These are phyloP conservation scores for Bromus sterilis DNA, from an alignment of 176 grass and related monocot species.

Conservation along the genomic window DNA sequence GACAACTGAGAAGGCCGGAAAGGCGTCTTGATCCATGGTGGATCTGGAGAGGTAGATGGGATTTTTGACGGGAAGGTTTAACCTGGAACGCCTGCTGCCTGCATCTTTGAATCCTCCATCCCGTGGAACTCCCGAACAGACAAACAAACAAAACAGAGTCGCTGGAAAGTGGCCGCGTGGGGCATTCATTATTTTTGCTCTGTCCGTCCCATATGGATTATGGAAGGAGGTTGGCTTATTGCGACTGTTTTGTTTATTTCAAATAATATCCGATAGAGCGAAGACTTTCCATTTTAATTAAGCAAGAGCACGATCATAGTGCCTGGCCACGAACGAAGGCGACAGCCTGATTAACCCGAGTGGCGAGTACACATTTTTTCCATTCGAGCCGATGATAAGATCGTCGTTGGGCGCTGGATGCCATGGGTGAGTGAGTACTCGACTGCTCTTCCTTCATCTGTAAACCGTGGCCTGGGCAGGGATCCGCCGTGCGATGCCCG, in stretches of 20 bases:
- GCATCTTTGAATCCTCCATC: not conserved
- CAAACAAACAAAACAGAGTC: not conserved
- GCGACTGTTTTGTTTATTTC: no score
- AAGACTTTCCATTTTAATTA: not conserved
- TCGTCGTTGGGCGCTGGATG: not conserved
- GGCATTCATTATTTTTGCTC: not conserved
- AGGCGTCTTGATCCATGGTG: conserved; percentile 7
- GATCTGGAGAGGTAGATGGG: not conserved
- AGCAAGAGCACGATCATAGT: not conserved
- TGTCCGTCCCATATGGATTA: not conserved
- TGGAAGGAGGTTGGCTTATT: not conserved
- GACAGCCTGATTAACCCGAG: not conserved
- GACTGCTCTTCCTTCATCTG: no score
- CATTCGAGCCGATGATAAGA: not conserved
- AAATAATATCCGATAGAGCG: not conserved
- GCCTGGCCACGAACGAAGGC: not conserved
- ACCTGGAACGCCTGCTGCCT: not conserved
- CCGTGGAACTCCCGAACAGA: not conserved
- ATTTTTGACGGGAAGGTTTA: conserved; percentile 14
- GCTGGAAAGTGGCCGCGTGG: not conserved
- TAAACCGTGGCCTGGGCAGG: not conserved
- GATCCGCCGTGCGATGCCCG: not conserved
- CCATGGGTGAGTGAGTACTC: no score
- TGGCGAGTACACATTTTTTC: not conserved
- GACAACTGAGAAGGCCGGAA: no score